Base-by-base conservation (phyloP, 805 yeast species). In the Wickerhamiella brachini region DNA sequence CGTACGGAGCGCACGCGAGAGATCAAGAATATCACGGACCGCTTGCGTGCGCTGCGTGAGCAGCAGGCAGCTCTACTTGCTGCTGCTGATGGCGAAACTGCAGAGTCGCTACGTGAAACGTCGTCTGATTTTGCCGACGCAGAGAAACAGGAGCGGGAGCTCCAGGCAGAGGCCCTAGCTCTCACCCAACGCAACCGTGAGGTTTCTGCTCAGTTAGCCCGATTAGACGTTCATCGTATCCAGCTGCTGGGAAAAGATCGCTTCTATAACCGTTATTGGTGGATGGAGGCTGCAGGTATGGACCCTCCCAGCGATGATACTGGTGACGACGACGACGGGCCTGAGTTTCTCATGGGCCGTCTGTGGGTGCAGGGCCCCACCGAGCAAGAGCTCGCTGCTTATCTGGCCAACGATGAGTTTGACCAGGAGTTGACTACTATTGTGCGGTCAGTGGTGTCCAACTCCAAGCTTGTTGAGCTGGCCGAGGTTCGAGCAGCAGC, bases 341-440 rank as follows among this genome's bases (percentile, higher is more conserved):
- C 13, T 17, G 18, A 15, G 8, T 15, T n/a, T 0, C 71, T 83
- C 24, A 83, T 85, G 82, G 95, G 96, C 6, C 72, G 85, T 51
- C 62, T 89, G 17, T 88, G 95, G 93, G 75, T 93, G 2, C 97
- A 88, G 65, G 98, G 98, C 0, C 97, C 97, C 1, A 72, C 61
- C 2, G 71, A 68, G 26, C 80, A 76, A 18, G 76, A 75, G 41
- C 56, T 71, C 4, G 60, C 65, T 18, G 59, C 61, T 22, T 67
- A 64, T 24, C 59, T 75, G 23, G 57, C 64, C 45, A 59, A 52
- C 48, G 57, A 50, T 42, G 61, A 49, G 49, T 51, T 37, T 51
- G 53, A 53, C 45, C 53, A 34, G 49, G 59, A 57, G 34, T 47
- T 55, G 24, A 45, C 39, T 2, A 37, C 9, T 18, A 9, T 44